Percentiles rank a stretch among this genome's conserved stretches.
Conservation (phyloP, 208 protist species). For the Trypanosoma conorhini region DNA sequence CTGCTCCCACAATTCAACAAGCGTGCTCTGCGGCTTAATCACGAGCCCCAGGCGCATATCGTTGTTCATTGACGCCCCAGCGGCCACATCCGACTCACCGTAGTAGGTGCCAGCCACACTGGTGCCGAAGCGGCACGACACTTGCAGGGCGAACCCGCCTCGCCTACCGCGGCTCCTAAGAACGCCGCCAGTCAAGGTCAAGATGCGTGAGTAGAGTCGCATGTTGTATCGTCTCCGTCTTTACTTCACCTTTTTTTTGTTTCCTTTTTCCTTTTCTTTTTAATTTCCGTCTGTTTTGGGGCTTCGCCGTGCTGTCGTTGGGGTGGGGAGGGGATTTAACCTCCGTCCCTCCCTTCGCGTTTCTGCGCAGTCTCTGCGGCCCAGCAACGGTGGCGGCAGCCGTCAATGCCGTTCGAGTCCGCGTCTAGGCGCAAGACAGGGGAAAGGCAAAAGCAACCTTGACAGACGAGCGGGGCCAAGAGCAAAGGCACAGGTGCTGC, state of each 20-base stretch:
- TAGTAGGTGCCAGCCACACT: slow-evolving; percentile 83
- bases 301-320: not conserved
- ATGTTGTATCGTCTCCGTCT: not conserved
- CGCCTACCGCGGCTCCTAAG: not conserved
- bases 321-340: not conserved
- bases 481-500: slow-evolving; percentile 8
- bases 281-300: too few species aligned
- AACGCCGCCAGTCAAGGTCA: not conserved
- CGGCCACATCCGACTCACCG: slow-evolving; percentile 71
- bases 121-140: slow-evolving; percentile 51
- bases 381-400: not conserved
- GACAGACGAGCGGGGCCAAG: slow-evolving; percentile 8
- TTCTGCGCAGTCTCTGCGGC: not conserved
- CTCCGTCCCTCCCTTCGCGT: too few species aligned
- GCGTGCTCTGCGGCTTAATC: slow-evolving; percentile 88
- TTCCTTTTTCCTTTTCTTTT: not conserved
- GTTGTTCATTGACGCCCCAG: slow-evolving; percentile 62
- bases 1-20: slow-evolving; percentile 88
- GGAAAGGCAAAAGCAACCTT: not conserved
- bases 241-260: slow-evolving; percentile 8
- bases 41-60: slow-evolving; percentile 76
- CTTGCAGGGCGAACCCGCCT: slow-evolving; percentile 11
- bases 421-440: not conserved
- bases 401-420: not conserved
- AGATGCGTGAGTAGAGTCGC: slow-evolving; percentile 3